Conservation (phyloP, 805 yeast genomes). For the Lipomyces yamadae region DNA sequence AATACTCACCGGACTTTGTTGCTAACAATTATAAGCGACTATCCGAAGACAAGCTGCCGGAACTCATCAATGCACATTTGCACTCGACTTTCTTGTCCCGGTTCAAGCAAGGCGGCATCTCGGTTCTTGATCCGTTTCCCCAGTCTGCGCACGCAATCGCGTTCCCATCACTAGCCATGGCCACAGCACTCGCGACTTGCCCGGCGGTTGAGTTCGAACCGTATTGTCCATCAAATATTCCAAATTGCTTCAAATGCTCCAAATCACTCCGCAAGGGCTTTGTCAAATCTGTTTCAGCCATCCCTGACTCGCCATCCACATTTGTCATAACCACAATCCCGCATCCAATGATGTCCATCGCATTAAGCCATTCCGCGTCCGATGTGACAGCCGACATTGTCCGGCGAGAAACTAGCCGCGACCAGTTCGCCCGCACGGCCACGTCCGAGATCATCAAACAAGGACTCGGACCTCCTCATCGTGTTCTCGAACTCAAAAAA, state of each 20-base stretch:
- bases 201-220: constrained; percentile 30
- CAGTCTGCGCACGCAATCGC: constrained; percentile 26
- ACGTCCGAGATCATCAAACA: constrained; percentile 19
- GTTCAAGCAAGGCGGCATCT: constrained; percentile 33
- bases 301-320: constrained; percentile 11
- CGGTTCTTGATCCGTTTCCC: constrained; percentile 38
- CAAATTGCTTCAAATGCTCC: constrained; percentile 27
- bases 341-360: constrained; percentile 30
- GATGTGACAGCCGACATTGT: constrained; percentile 22
- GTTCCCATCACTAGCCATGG: constrained; percentile 36
- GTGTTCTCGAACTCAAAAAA: constrained; percentile 26
- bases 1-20: constrained; percentile 38
- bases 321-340: constrained; percentile 28
- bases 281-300: constrained; percentile 10
- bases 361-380: constrained; percentile 19
- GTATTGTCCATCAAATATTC: constrained; percentile 40
- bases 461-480: constrained; percentile 24
- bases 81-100: constrained; percentile 40
- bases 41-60: constrained; percentile 37
- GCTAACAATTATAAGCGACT: constrained; percentile 17
- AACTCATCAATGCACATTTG: constrained; percentile 41
- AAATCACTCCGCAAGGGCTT: constrained; percentile 8
- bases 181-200: constrained; percentile 38
- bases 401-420: constrained; percentile 27
- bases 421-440: constrained; percentile 17